Conservation (phyloP, 345 rosid genomes). For the Murraya koenigii region DNA sequence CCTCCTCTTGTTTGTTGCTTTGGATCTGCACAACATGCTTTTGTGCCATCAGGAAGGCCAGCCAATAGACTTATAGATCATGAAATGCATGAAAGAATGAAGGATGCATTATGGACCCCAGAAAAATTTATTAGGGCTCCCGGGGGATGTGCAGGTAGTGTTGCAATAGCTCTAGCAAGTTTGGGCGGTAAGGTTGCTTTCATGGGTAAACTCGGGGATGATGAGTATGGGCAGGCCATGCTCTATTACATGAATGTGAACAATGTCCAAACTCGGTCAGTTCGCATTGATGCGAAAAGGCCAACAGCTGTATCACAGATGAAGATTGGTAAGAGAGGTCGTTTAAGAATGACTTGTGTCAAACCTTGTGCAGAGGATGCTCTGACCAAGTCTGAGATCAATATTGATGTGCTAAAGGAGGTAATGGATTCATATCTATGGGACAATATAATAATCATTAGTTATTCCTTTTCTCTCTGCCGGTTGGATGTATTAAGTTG, state of each 20-base stretch:
- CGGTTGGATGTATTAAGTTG: neutral
- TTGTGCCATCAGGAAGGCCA: conserved; percentile 82
- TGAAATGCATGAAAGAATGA: conserved; percentile 65
- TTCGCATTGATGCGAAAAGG: conserved; percentile 58
- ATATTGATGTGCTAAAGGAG: conserved; percentile 84
- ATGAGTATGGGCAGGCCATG: conserved; percentile 78
- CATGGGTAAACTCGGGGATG: conserved; percentile 92
- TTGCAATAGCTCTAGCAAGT: conserved; percentile 77
- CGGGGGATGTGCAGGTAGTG: conserved; percentile 82
- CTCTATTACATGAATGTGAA: conserved; percentile 64
- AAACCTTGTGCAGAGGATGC: conserved; percentile 90
- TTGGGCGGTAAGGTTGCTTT: conserved; percentile 89
- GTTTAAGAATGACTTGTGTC: conserved; percentile 54
- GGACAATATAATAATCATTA: neutral
- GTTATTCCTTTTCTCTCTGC: neutral
- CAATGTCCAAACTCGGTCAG: conserved; percentile 76
- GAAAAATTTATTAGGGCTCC: conserved; percentile 76
- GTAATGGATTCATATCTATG: conserved; percentile 33
- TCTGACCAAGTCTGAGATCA: conserved; percentile 72
- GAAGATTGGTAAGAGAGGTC: conserved; percentile 81
- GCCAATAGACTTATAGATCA: conserved; percentile 77
- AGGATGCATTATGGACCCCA: conserved; percentile 64
- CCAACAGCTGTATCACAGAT: conserved; percentile 62
- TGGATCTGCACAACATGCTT: conserved; percentile 86
- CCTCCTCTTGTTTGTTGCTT: conserved; percentile 98